phyloP scores from a whole-genome alignment of 1,284 basidiomycete genomes.

The Ganoderma multipileum region DNA sequence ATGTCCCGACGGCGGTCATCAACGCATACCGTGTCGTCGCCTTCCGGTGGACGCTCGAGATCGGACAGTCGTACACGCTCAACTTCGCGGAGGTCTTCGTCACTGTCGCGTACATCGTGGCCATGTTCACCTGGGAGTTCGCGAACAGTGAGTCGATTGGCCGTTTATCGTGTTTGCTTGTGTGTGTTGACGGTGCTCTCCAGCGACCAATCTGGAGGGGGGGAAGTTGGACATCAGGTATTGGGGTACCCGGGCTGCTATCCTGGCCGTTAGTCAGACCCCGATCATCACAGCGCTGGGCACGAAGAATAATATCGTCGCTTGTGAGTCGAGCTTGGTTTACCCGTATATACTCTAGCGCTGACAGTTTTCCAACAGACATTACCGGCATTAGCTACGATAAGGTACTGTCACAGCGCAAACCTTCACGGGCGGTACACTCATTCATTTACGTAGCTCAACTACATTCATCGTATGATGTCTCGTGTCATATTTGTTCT shows the following conservation, averaged over 20 bases:
- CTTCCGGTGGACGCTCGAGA: conserved; percentile 55
- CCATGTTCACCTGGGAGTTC: conserved; percentile 56
- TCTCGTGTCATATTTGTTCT: conserved; percentile 56
- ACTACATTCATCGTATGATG: conserved; percentile 58
- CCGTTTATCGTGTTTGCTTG: neutral
- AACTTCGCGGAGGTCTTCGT: conserved; percentile 57
- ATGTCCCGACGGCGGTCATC: conserved; percentile 45
- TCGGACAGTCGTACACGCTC: conserved; percentile 51
- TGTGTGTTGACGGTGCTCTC: conserved; percentile 1
- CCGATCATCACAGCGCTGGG: conserved; percentile 69
- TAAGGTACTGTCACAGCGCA: conserved; percentile 43
- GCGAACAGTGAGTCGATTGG: conserved; percentile 49
- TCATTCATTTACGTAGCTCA: conserved; percentile 44
- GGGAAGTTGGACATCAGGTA: conserved; percentile 45
- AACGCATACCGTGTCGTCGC: conserved; percentile 55
- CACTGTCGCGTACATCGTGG: conserved; percentile 50
- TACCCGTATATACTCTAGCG: neutral
- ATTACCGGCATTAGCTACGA: conserved; percentile 67
- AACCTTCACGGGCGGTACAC: neutral
- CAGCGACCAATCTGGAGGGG: conserved; percentile 47
- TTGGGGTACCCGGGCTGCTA: conserved; percentile 57
- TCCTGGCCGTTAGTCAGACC: conserved; percentile 60
- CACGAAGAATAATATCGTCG: conserved; percentile 69
- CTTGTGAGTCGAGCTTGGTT: conserved; percentile 48
- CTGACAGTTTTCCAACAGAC: conserved; percentile 42